phyloP scores from a whole-genome alignment of 768 basidiomycete species.

The Pisolithus sp. region DNA sequence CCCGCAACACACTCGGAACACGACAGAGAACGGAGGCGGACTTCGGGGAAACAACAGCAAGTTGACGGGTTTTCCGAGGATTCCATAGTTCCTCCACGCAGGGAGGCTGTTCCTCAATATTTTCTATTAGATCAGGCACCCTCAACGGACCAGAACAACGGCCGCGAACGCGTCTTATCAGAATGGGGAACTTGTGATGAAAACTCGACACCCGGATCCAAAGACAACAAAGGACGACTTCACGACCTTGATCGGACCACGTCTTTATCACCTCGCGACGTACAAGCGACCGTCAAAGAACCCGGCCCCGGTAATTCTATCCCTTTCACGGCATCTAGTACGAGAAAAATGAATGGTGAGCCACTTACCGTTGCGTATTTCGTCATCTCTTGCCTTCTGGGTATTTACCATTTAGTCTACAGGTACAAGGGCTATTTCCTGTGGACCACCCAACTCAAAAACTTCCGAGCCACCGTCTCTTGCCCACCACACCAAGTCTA shows the following conservation, averaged over 20 bases:
- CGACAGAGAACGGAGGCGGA: slow-evolving; percentile 4
- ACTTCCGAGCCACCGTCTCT: slow-evolving; percentile 7
- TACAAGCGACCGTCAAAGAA: slow-evolving; percentile 22
- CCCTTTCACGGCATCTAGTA: slow-evolving; percentile 22
- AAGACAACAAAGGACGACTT: slow-evolving; percentile 14
- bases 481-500: slow-evolving; percentile 14
- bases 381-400: slow-evolving; percentile 14
- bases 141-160: slow-evolving; percentile 3
- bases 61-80: slow-evolving; percentile 34
- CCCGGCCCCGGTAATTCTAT: slow-evolving; percentile 20
- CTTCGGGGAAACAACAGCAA: slow-evolving; percentile 13
- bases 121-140: slow-evolving; percentile 31
- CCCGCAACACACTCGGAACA: slow-evolving; percentile 13
- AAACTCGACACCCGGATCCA: slow-evolving; percentile 28
- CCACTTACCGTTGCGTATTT: slow-evolving; percentile 13
- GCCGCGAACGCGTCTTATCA: slow-evolving; percentile 16
- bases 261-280: slow-evolving; percentile 16
- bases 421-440: slow-evolving; percentile 29
- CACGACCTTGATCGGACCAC: slow-evolving; percentile 9
- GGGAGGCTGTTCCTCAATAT: slow-evolving; percentile 39
- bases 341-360: slow-evolving; percentile 28
- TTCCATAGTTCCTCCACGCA: slow-evolving; percentile 33
- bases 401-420: slow-evolving; percentile 22
- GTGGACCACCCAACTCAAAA: slow-evolving; percentile 26
- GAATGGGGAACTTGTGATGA: slow-evolving; percentile 50